Conservation (phyloP, 2,329 filamentous ascomycete species). For the Apiospora malaysiana region DNA sequence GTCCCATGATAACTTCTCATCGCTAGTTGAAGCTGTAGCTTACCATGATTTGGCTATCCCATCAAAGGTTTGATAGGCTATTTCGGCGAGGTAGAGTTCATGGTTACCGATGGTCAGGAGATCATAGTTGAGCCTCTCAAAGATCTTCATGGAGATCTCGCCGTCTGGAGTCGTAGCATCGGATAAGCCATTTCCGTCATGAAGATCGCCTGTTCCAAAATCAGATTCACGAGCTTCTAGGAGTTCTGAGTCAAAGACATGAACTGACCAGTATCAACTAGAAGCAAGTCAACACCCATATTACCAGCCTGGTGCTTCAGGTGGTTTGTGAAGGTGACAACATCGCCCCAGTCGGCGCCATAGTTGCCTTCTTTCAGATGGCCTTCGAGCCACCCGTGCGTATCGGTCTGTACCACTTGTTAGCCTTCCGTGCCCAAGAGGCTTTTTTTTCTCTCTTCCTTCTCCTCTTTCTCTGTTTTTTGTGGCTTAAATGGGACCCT, state of each 20-base stretch:
- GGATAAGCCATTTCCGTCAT: constrained; percentile 94
- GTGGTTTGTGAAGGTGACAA: constrained; percentile 88
- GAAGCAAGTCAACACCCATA: constrained; percentile 78
- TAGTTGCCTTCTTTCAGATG: constrained; percentile 93
- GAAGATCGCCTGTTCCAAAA: constrained; percentile 71
- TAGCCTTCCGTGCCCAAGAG: neutral
- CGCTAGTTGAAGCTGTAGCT: neutral
- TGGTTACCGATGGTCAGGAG: constrained; percentile 61
- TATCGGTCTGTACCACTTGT: constrained; percentile 68
- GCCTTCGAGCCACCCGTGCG: constrained; percentile 93
- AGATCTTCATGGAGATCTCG: constrained; percentile 56
- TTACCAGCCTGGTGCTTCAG: constrained; percentile 80
- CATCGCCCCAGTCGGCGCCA: constrained; percentile 97
- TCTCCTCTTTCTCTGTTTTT: constrained; percentile 6
- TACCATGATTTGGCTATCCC: constrained; percentile 63
- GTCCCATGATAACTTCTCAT: neutral
- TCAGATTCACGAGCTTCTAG: constrained; percentile 65
- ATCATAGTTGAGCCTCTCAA: constrained; percentile 50
- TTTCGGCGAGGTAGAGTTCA: constrained; percentile 67
- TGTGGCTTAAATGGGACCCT: constrained; percentile 47
- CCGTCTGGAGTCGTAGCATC: constrained; percentile 89
- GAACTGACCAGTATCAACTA: constrained; percentile 75
- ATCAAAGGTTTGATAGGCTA: constrained; percentile 66
- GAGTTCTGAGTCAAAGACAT: constrained; percentile 32
- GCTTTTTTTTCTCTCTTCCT: neutral